Conservation (phyloP, 306 rosid species). For the Prunus fruticosa region DNA sequence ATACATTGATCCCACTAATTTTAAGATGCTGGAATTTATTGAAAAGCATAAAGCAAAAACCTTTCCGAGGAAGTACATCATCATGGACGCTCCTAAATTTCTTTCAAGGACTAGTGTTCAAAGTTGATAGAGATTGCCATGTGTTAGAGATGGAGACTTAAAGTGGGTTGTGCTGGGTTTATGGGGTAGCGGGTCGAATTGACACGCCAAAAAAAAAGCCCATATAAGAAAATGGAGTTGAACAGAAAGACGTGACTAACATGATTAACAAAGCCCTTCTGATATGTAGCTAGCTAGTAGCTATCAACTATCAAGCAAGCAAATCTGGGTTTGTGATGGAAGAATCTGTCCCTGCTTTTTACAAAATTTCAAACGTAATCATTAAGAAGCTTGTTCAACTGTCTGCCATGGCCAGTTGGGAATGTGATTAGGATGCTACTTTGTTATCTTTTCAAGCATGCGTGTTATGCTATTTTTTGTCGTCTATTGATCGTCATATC, state of each 20-base stretch:
- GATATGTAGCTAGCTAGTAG: background rate
- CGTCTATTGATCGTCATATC: no score
- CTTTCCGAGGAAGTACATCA: background rate
- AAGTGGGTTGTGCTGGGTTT: background rate
- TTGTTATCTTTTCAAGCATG: constrained; percentile 13
- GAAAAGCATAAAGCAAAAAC: background rate
- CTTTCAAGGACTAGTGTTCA: background rate
- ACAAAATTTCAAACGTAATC: background rate
- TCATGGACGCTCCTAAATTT: background rate
- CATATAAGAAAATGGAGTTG: background rate
- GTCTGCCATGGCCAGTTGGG: constrained; percentile 13
- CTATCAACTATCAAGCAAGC: no score
- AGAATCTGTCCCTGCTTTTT: background rate
- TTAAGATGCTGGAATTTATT: background rate
- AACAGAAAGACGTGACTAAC: background rate
- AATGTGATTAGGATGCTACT: constrained; percentile 26
- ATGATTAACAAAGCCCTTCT: background rate
- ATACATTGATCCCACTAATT: background rate
- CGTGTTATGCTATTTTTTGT: background rate
- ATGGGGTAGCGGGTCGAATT: background rate
- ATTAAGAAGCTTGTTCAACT: background rate
- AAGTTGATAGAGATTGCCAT: background rate
- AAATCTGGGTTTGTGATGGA: background rate
- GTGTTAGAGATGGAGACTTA: background rate
- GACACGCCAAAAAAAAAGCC: background rate